Evolutionary conservation across 257 asterid genomes (phyloP).

Genomic region (Rauvolfia tetraphylla): DNA sequence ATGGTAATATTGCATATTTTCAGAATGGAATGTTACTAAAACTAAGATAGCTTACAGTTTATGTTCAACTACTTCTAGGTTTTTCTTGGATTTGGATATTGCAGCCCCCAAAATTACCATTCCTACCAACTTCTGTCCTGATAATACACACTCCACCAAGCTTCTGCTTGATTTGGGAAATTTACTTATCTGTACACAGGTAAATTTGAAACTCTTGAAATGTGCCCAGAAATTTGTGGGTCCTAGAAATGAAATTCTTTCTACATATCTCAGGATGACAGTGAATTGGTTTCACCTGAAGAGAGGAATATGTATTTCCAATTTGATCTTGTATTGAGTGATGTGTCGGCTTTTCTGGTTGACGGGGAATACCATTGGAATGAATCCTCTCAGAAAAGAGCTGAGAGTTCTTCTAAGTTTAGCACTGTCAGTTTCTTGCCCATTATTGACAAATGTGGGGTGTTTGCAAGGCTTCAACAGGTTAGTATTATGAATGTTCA

Average conservation of each 20-base stretch:
- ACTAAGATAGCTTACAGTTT: background rate
- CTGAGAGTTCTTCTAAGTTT: constrained; percentile 38
- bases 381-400: constrained; percentile 32
- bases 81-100: constrained; percentile 86
- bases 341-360: constrained; percentile 92
- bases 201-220: constrained; percentile 23
- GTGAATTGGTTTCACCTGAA: constrained; percentile 58
- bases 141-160: constrained; percentile 70
- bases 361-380: constrained; percentile 94
- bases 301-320: constrained; percentile 82
- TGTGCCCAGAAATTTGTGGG: background rate
- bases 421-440: constrained; percentile 58
- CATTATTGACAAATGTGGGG: constrained; percentile 89
- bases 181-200: constrained; percentile 81
- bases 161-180: constrained; percentile 97
- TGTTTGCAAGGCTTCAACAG: constrained; percentile 92
- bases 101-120: constrained; percentile 97
- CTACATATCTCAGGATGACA: constrained; percentile 57
- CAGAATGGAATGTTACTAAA: background rate
- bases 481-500: constrained; percentile 26
- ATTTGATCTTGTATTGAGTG: constrained; percentile 82
- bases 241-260: constrained; percentile 13
- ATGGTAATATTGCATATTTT: background rate
- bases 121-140: constrained; percentile 87
- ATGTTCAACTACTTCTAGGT: constrained; percentile 50